phyloP scores from a whole-genome alignment of 306 rosid species.

The Clitoria ternatea region DNA sequence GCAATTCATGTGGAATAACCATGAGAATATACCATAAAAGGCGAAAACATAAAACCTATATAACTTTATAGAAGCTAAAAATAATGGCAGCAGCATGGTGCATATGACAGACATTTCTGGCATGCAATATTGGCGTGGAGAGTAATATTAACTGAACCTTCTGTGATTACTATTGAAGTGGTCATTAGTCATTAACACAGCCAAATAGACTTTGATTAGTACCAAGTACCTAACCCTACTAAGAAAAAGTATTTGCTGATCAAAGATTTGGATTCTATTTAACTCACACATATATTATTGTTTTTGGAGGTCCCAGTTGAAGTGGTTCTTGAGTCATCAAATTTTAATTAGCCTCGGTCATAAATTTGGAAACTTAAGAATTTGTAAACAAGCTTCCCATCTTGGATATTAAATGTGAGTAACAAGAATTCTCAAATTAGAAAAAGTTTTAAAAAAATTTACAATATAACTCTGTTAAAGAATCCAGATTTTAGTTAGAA shows the following conservation, averaged over 20 bases:
- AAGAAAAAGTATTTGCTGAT: constrained; percentile 29
- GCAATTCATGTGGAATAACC: constrained; percentile 7
- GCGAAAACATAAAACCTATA: constrained; percentile 5
- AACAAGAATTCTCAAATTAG: not conserved
- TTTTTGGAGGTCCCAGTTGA: constrained; percentile 25
- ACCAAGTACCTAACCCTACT: constrained; percentile 33
- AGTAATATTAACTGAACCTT: constrained; percentile 2
- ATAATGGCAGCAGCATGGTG: not conserved
- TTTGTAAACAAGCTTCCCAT: not conserved
- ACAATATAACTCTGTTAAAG: no score
- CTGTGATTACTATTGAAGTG: constrained; percentile 2
- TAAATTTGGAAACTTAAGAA: constrained; percentile 19
- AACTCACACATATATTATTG: constrained; percentile 16
- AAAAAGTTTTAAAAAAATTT: no score
- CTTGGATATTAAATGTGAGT: not conserved
- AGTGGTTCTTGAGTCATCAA: constrained; percentile 66
- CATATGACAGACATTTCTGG: constrained; percentile 15
- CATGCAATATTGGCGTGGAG: not conserved
- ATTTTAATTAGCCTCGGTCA: constrained; percentile 27
- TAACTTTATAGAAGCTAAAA: constrained; percentile 12
- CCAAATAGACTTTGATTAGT: constrained; percentile 26
- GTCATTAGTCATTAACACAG: constrained; percentile 27
- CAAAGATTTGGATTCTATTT: constrained; percentile 30
- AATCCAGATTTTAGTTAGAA: no score
- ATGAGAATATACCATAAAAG: constrained; percentile 24